Conservation (phyloP, 495 filamentous ascomycete species). For the Aspergillus carlsbadensis region DNA sequence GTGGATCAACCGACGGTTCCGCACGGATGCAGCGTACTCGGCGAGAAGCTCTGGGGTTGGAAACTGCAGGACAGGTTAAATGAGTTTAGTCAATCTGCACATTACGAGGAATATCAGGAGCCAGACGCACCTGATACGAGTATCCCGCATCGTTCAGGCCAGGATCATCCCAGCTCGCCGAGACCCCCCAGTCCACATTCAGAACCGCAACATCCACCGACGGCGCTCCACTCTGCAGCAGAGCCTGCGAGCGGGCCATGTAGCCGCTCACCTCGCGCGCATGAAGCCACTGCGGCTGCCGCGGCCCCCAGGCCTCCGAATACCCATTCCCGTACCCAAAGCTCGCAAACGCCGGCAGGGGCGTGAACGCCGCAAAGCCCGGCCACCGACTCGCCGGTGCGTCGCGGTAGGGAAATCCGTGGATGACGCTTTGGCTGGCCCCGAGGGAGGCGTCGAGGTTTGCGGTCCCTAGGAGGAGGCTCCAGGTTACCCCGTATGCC, state of each 20-base stretch:
- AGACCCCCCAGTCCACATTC: conserved; percentile 2
- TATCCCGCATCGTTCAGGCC: conserved; percentile 1
- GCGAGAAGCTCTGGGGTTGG: neutral
- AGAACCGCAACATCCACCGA: conserved; percentile 4
- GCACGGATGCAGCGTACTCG: neutral
- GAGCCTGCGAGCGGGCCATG: neutral
- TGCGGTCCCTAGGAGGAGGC: conserved; percentile 2
- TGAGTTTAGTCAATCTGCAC: too few relatives aligned
- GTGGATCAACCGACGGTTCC: too few relatives aligned
- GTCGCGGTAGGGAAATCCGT: conserved; percentile 1
- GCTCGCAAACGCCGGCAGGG: neutral
- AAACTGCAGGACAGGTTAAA: too few relatives aligned
- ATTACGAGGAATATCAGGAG: too few relatives aligned
- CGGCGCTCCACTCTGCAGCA: neutral
- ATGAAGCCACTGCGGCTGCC: conserved; percentile 3
- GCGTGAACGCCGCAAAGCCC: conserved; percentile 1
- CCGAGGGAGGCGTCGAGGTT: neutral
- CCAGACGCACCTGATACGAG: conserved; percentile 9
- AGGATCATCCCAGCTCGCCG: neutral
- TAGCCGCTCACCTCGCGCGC: neutral
- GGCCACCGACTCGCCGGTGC: neutral
- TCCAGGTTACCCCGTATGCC: conserved; percentile 3
- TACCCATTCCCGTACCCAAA: neutral
- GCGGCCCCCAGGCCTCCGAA: conserved; percentile 1
- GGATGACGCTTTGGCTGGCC: neutral